These are phyloP conservation scores for Yarrowia galli DNA, from an alignment of 1,139 yeast genomes.

Conservation along the genomic window DNA sequence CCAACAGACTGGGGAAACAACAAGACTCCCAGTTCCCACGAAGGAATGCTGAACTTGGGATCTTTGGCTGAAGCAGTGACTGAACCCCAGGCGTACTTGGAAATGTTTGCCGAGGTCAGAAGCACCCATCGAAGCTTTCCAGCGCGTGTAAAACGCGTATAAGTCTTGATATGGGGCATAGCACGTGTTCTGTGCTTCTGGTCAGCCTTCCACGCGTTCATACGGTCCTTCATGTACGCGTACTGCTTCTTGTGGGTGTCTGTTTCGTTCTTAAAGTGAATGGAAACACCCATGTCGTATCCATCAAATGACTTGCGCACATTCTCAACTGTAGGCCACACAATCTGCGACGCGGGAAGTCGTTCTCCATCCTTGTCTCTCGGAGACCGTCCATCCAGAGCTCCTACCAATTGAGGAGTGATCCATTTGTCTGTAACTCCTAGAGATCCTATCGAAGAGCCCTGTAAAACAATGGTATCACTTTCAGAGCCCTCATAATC, in stretches of 20 bases:
- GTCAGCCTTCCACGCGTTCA: conserved; percentile 48
- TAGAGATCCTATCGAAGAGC: conserved; percentile 49
- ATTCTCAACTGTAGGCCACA: conserved; percentile 49
- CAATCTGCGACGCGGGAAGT: conserved; percentile 39
- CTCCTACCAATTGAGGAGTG: conserved; percentile 42
- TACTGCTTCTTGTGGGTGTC: conserved; percentile 44
- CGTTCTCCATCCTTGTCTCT: background rate
- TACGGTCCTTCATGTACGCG: conserved; percentile 44
- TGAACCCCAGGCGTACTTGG: conserved; percentile 52
- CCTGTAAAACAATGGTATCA: conserved; percentile 45
- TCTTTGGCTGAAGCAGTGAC: conserved; percentile 41
- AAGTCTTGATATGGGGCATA: conserved; percentile 53
- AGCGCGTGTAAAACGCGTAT: conserved; percentile 43
- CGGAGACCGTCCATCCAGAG: conserved; percentile 42
- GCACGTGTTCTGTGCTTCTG: conserved; percentile 48
- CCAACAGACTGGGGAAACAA: conserved; percentile 43
- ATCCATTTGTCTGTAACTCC: conserved; percentile 45
- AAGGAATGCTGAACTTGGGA: conserved; percentile 46
- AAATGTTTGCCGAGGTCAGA: conserved; percentile 51
- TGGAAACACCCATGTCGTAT: conserved; percentile 48
- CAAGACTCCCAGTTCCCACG: conserved; percentile 51
- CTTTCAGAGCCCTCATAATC: conserved; percentile 1
- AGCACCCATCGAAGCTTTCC: conserved; percentile 47
- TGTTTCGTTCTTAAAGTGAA: conserved; percentile 46
- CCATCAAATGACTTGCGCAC: conserved; percentile 49